A percentile compares a stretch with the other conserved stretches of the same genome.
Conservation (phyloP, 1,284 basidiomycete genomes). For the Malassezia japonica region DNA sequence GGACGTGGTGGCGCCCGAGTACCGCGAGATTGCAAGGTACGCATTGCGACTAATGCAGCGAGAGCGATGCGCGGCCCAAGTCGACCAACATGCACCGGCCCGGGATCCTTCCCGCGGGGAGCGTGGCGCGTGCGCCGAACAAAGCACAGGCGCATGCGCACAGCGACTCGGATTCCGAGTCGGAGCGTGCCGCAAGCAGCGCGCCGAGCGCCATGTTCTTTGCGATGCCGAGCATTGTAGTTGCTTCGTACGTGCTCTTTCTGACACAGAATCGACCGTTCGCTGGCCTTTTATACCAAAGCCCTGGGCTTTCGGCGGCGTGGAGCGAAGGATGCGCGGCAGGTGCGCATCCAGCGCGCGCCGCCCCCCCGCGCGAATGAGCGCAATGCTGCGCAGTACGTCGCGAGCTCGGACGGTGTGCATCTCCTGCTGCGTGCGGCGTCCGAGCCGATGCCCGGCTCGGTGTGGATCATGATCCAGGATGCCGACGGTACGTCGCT, state of each 20-base stretch:
- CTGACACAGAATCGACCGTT: background rate
- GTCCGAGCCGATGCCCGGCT: background rate
- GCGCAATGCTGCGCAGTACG: too few species aligned
- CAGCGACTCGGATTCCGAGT: background rate
- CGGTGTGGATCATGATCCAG: constrained; percentile 1
- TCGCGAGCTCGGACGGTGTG: constrained; percentile 1
- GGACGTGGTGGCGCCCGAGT: background rate
- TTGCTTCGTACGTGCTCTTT: background rate
- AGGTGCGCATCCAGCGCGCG: constrained; percentile 7
- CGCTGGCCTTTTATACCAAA: constrained; percentile 8
- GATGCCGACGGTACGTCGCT: background rate
- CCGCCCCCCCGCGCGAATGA: too few species aligned
- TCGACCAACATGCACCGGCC: constrained; percentile 8
- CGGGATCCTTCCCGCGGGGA: background rate
- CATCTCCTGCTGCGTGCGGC: constrained; percentile 5
- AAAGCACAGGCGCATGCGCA: background rate
- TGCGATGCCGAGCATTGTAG: constrained; percentile 1
- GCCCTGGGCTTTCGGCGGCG: constrained; percentile 6
- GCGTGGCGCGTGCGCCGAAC: background rate
- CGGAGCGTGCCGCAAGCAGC: background rate
- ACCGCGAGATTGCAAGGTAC: background rate
- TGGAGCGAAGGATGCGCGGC: background rate
- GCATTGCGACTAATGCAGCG: background rate
- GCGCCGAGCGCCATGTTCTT: background rate
- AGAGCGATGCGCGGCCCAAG: constrained; percentile 1